Conservation (phyloP, 2,329 filamentous ascomycete genomes). For the Botrytis galanthina region DNA sequence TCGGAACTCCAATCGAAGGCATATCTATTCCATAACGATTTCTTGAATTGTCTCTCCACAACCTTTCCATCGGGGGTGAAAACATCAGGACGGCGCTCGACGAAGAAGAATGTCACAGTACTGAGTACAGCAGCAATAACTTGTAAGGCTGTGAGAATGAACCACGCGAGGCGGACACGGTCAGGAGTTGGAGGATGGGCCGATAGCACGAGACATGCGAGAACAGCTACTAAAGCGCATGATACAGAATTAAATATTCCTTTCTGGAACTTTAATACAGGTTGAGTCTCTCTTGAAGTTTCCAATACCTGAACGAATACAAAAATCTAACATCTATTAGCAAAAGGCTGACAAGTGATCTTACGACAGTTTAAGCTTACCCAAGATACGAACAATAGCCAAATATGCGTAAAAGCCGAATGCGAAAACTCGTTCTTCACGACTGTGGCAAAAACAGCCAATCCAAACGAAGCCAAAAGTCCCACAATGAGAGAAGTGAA, state of each 20-base stretch:
- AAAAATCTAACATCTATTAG: conserved; percentile 43
- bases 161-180: conserved; percentile 11
- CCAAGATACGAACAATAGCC: conserved; percentile 59
- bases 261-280: conserved; percentile 26
- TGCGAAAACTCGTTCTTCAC: conserved; percentile 23
- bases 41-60: conserved; percentile 64
- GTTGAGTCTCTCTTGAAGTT: conserved; percentile 23
- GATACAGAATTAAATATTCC: conserved; percentile 23
- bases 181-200: not conserved
- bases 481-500: conserved; percentile 52
- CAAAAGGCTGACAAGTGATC: not conserved
- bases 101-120: conserved; percentile 26
- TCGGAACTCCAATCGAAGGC: conserved; percentile 62
- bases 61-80: conserved; percentile 51
- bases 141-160: conserved; percentile 23
- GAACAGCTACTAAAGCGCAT: conserved; percentile 23
- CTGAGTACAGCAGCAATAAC: conserved; percentile 20
- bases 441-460: conserved; percentile 53
- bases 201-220: conserved; percentile 21
- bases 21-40: conserved; percentile 57
- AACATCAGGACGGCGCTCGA: conserved; percentile 66
- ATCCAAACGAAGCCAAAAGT: conserved; percentile 52
- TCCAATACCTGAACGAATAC: conserved; percentile 42
- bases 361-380: conserved; percentile 45
- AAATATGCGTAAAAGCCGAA: conserved; percentile 49